A percentile compares a stretch with the other conserved stretches of the same genome.
These are phyloP conservation scores for Symbiodinium pilosum DNA, from an alignment of 73 alveolate genomes.

Conservation along the genomic window DNA sequence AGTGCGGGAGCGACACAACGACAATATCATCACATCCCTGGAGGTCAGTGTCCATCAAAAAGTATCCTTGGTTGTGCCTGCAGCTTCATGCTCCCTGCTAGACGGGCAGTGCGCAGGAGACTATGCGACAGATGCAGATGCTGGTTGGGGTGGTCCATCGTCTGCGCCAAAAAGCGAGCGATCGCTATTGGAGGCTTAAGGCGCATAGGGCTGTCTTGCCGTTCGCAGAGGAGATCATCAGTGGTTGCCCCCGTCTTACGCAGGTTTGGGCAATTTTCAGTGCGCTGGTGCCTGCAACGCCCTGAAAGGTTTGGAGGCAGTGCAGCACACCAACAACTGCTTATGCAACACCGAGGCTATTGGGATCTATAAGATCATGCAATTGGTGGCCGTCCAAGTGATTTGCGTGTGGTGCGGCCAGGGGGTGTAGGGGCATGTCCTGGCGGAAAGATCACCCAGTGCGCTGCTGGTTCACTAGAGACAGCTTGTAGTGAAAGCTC, in stretches of 20 bases:
- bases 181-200: constrained; percentile 23
- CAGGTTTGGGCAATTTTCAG: constrained; percentile 1
- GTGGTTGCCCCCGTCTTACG: not conserved
- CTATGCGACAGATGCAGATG: constrained; percentile 92
- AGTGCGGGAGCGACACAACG: constrained; percentile 76
- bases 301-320: not conserved
- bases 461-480: too few relatives aligned
- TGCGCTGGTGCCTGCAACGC: not conserved
- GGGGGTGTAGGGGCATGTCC: too few relatives aligned
- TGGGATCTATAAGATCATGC: not conserved
- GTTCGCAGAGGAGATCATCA: too few relatives aligned
- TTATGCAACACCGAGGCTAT: not conserved
- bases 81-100: too few relatives aligned
- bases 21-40: constrained; percentile 72
- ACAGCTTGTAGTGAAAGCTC: too few relatives aligned
- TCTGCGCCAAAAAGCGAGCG: constrained; percentile 34
- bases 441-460: too few relatives aligned
- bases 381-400: not conserved
- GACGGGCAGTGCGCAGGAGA: constrained; percentile 13
- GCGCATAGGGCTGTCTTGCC: not conserved
- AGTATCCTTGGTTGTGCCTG: too few relatives aligned
- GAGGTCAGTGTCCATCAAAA: constrained; percentile 42
- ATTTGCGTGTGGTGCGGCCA: too few relatives aligned
- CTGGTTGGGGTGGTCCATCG: constrained; percentile 26
- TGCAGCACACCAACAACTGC: too few relatives aligned